These are phyloP conservation scores for Claviceps spartinae DNA, from an alignment of 2,329 filamentous ascomycete species.

Conservation along the genomic window DNA sequence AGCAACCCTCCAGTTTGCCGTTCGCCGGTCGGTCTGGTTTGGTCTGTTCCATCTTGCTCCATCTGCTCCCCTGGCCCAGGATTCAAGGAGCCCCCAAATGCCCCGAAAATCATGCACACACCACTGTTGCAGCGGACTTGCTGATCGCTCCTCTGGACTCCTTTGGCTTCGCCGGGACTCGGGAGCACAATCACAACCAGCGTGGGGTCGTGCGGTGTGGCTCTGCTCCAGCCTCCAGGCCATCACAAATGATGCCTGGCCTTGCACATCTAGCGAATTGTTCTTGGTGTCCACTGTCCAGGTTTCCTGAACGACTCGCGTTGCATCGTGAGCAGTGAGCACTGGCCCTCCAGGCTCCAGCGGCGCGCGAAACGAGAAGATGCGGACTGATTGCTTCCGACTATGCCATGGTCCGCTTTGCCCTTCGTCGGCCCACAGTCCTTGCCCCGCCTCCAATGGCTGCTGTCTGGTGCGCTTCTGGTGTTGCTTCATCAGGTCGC, in stretches of 20 bases:
- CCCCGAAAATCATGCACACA: background rate
- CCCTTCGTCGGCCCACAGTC: background rate
- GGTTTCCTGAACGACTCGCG: background rate
- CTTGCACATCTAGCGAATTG: background rate
- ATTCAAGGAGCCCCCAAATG: background rate
- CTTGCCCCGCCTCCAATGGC: background rate
- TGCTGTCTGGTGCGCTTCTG: too few relatives aligned
- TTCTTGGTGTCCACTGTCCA: background rate
- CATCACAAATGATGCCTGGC: background rate
- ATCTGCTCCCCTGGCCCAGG: background rate
- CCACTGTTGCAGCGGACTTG: background rate
- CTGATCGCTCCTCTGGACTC: background rate
- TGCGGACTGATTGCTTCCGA: background rate
- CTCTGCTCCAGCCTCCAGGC: background rate
- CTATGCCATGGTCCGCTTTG: background rate
- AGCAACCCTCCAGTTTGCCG: background rate
- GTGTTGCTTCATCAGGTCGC: background rate
- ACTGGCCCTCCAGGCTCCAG: background rate
- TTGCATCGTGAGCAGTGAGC: background rate
- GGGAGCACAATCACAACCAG: background rate
- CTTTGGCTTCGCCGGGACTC: background rate
- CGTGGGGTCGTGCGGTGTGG: background rate
- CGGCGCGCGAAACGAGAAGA: background rate
- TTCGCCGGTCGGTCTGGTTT: background rate
- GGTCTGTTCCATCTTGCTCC: background rate